Evolutionary conservation across 2,329 filamentous ascomycete genomes (phyloP).

Genomic region (Colletotrichum musicola): DNA sequence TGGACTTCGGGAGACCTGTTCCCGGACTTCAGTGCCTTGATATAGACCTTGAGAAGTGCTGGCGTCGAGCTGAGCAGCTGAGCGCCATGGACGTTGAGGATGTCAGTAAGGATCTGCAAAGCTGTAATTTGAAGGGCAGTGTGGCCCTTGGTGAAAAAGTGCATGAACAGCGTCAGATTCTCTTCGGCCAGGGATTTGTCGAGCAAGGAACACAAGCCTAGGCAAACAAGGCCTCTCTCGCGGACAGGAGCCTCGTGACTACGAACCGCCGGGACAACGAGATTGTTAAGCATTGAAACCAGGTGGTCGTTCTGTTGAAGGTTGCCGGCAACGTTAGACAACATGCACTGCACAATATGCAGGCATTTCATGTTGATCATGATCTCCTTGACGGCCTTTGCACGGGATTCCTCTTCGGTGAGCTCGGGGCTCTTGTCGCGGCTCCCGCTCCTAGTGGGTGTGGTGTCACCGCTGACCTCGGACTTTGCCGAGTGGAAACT

Average conservation of each 20-base stretch:
- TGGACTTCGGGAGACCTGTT: constrained; percentile 80
- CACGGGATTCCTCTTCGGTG: constrained; percentile 74
- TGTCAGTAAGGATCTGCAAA: constrained; percentile 92
- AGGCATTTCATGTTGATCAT: constrained; percentile 99
- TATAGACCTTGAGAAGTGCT: constrained; percentile 85
- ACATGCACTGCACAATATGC: constrained; percentile 97
- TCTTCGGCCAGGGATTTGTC: constrained; percentile 93
- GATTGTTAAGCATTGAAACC: constrained; percentile 98
- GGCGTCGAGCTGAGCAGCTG: constrained; percentile 78
- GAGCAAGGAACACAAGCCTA: constrained; percentile 91
- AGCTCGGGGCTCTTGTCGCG: constrained; percentile 57
- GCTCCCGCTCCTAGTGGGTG: constrained; percentile 62
- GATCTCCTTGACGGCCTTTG: constrained; percentile 88
- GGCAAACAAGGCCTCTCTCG: constrained; percentile 88
- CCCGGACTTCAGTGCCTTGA: constrained; percentile 82
- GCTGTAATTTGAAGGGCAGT: constrained; percentile 90
- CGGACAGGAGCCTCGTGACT: constrained; percentile 93
- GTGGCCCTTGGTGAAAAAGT: constrained; percentile 95
- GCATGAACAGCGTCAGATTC: constrained; percentile 92
- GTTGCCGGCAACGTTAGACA: constrained; percentile 90
- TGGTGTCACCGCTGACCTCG: constrained; percentile 78
- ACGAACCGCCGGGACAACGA: constrained; percentile 94
- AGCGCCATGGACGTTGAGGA: constrained; percentile 88
- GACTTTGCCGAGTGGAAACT: constrained; percentile 96
- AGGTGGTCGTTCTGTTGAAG: constrained; percentile 90